Percentiles rank a stretch among this genome's conserved stretches.
Conservation (phyloP, 2,329 filamentous ascomycete species). For the Curvularia spicifera region DNA sequence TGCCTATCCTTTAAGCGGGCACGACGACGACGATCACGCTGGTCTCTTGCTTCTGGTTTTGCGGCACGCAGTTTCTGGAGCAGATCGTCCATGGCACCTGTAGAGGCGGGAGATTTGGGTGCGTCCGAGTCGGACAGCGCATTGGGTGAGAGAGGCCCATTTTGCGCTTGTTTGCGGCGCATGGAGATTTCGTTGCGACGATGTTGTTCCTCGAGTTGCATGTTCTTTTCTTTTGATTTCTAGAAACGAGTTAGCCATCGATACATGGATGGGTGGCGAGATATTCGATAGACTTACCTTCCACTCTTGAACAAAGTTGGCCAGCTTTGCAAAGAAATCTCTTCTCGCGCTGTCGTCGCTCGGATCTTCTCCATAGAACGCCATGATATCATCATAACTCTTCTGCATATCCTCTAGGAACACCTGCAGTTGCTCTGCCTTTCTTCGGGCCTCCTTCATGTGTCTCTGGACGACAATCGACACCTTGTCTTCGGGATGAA, state of each 20-base stretch:
- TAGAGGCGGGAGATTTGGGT: conserved; percentile 68
- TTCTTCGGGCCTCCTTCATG: conserved; percentile 96
- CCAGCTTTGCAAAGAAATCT: conserved; percentile 95
- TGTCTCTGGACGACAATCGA: conserved; percentile 86
- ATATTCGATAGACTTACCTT: conserved; percentile 62
- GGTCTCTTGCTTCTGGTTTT: conserved; percentile 85
- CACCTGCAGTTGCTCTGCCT: conserved; percentile 93
- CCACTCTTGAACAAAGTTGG: conserved; percentile 89
- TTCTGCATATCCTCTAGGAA: conserved; percentile 92
- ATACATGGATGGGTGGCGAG: not conserved
- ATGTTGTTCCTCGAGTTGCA: conserved; percentile 78
- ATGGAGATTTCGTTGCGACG: conserved; percentile 89
- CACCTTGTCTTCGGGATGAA: conserved; percentile 96
- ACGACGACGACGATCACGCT: conserved; percentile 84
- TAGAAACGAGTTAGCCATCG: conserved; percentile 36
- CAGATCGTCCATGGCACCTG: conserved; percentile 93
- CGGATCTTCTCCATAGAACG: conserved; percentile 94
- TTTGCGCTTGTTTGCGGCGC: conserved; percentile 71
- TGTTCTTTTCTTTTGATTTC: conserved; percentile 93
- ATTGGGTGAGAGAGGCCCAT: conserved; percentile 59
- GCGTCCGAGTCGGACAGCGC: conserved; percentile 54
- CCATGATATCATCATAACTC: conserved; percentile 93
- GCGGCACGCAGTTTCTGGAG: conserved; percentile 94
- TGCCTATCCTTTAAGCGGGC: conserved; percentile 89
- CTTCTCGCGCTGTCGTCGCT: conserved; percentile 89